Percentiles rank a stretch among this genome's conserved stretches.
phyloP scores from a whole-genome alignment of 2,329 filamentous ascomycete species.

The Xylariaceae sp. region DNA sequence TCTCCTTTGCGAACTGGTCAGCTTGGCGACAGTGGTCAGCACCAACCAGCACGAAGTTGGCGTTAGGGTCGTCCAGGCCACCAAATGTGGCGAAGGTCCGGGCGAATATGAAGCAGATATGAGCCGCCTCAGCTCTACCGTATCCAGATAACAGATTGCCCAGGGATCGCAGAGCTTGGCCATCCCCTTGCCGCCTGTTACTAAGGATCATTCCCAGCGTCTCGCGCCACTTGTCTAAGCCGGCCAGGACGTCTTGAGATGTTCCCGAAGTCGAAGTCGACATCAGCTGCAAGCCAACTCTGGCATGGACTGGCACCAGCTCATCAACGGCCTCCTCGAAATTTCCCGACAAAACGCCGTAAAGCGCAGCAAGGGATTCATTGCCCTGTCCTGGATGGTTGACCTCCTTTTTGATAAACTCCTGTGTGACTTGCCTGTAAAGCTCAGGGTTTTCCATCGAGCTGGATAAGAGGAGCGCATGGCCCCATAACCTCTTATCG shows the following conservation, averaged over 20 bases:
- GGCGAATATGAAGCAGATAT: constrained; percentile 90
- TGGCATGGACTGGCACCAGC: constrained; percentile 84
- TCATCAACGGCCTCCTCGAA: constrained; percentile 93
- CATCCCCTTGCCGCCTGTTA: constrained; percentile 79
- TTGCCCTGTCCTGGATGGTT: constrained; percentile 74
- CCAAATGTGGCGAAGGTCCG: constrained; percentile 65
- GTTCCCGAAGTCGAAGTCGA: constrained; percentile 62
- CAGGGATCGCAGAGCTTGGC: constrained; percentile 69
- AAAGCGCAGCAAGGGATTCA: constrained; percentile 83
- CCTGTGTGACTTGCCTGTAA: constrained; percentile 90
- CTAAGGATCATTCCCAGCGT: constrained; percentile 79
- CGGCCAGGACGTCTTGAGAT: constrained; percentile 70
- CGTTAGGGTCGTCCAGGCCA: constrained; percentile 73
- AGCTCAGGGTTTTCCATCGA: constrained; percentile 67
- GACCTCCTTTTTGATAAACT: constrained; percentile 93
- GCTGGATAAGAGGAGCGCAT: constrained; percentile 84
- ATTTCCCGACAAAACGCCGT: constrained; percentile 91
- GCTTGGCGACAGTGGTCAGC: constrained; percentile 70
- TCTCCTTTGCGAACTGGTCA: constrained; percentile 69
- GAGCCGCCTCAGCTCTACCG: constrained; percentile 82
- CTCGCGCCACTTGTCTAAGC: constrained; percentile 90
- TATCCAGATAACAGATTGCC: constrained; percentile 81
- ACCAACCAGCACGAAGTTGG: constrained; percentile 78
- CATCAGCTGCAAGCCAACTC: constrained; percentile 86
- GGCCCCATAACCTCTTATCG: constrained; percentile 91